A percentile compares a stretch with the other conserved stretches of the same genome.
Conservation (phyloP, 768 basidiomycete species). For the Fomitopsis pulvina region DNA sequence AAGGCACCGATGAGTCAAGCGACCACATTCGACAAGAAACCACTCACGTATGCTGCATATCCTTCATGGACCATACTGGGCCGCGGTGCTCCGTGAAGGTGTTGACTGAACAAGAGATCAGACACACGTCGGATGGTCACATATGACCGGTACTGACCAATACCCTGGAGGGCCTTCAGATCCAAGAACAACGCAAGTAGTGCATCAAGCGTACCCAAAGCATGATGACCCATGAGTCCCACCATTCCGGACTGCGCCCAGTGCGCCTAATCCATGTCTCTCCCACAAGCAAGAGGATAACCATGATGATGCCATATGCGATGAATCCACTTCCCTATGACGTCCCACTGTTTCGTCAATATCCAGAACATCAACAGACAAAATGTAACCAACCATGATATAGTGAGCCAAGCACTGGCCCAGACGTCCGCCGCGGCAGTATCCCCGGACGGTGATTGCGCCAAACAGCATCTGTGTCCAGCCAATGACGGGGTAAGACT, state of each 20-base stretch:
- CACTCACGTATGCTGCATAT: conserved; percentile 89
- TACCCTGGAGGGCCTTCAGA: conserved; percentile 36
- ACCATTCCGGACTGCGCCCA: conserved; percentile 76
- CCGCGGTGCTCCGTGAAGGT: conserved; percentile 92
- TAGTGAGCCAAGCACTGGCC: conserved; percentile 88
- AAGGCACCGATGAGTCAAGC: neutral
- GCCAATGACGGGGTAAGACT: conserved; percentile 74
- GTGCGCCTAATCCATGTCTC: conserved; percentile 70
- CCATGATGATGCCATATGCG: conserved; percentile 78
- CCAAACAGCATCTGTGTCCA: conserved; percentile 92
- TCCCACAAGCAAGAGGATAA: conserved; percentile 69
- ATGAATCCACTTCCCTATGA: conserved; percentile 77
- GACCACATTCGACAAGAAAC: neutral
- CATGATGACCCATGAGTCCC: conserved; percentile 68
- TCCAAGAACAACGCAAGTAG: neutral
- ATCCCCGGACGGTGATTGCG: conserved; percentile 63
- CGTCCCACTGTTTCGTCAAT: neutral
- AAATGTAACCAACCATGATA: conserved; percentile 50
- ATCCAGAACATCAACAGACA: neutral
- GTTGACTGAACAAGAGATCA: conserved; percentile 46
- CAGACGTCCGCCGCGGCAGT: conserved; percentile 71
- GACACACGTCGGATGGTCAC: neutral
- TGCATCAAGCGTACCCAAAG: conserved; percentile 37
- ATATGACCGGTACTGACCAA: conserved; percentile 35
- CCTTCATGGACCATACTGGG: conserved; percentile 77